Conservation (phyloP, 768 basidiomycete species). For the Amanita pallidorosea region DNA sequence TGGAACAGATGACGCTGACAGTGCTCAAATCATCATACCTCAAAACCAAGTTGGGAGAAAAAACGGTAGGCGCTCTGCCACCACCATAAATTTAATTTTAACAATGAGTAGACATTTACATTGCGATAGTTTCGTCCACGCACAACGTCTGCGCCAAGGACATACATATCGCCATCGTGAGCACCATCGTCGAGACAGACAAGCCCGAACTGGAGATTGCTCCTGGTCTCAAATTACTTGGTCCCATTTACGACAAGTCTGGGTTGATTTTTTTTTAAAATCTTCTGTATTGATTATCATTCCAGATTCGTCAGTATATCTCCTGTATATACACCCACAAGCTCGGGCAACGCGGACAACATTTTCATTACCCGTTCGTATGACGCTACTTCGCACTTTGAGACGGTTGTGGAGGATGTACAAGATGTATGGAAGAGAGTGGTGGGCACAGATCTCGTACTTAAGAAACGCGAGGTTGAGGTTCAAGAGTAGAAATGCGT, state of each 20-base stretch:
- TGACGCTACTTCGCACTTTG: constrained; percentile 98
- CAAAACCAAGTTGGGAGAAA: constrained; percentile 93
- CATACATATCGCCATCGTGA: constrained; percentile 93
- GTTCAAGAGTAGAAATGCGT: constrained; percentile 31
- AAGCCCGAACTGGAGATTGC: constrained; percentile 85
- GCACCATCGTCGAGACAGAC: constrained; percentile 94
- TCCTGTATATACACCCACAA: constrained; percentile 82
- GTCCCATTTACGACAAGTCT: constrained; percentile 90
- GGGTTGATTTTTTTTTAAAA: constrained; percentile 12
- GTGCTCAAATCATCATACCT: constrained; percentile 95
- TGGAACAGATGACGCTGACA: constrained; percentile 91
- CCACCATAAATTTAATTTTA: not conserved
- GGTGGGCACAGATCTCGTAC: constrained; percentile 61
- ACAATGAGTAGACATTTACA: constrained; percentile 76
- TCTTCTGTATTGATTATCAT: constrained; percentile 5
- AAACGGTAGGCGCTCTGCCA: constrained; percentile 56
- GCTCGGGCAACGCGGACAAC: constrained; percentile 72
- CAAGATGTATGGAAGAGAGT: constrained; percentile 93
- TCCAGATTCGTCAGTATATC: constrained; percentile 82
- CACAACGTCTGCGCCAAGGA: constrained; percentile 98
- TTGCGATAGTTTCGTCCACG: constrained; percentile 93
- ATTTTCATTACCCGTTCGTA: constrained; percentile 98
- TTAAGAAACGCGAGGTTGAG: constrained; percentile 81
- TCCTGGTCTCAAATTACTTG: constrained; percentile 88
- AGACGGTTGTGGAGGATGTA: constrained; percentile 96